Conservation (phyloP, 345 rosid genomes). For the Triadica sebifera region DNA sequence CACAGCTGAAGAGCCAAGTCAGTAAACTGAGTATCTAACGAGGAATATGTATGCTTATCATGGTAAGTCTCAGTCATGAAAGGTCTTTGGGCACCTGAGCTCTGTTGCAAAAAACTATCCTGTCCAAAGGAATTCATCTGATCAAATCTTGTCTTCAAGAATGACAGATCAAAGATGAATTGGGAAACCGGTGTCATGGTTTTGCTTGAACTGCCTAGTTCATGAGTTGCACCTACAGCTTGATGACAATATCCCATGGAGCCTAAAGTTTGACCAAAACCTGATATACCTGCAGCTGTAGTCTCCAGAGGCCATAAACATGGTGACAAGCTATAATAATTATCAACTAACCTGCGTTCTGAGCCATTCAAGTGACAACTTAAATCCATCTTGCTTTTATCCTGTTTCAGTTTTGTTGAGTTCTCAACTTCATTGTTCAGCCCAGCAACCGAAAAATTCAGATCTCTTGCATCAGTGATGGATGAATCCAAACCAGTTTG, state of each 20-base stretch:
- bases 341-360: slow-evolving; percentile 7
- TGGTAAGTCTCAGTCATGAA: slow-evolving; percentile 14
- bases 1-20: slow-evolving; percentile 33
- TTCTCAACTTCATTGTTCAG: slow-evolving; percentile 5
- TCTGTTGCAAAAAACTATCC: slow-evolving; percentile 11
- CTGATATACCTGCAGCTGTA: neutral
- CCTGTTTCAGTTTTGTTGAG: neutral
- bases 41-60: slow-evolving; percentile 15
- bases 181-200: slow-evolving; percentile 9
- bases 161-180: slow-evolving; percentile 42
- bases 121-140: slow-evolving; percentile 25
- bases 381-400: slow-evolving; percentile 10
- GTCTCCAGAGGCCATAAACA: neutral
- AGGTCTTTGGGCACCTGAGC: slow-evolving; percentile 6
- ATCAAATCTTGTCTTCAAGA: slow-evolving; percentile 35
- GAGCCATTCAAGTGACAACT: slow-evolving; percentile 2
- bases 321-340: neutral
- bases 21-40: slow-evolving; percentile 24
- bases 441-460: slow-evolving; percentile 14
- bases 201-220: slow-evolving; percentile 3
- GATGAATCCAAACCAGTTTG: slow-evolving; percentile 7
- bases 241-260: neutral
- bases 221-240: slow-evolving; percentile 9
- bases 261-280: slow-evolving; percentile 8
- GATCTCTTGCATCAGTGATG: neutral